phyloP scores from a whole-genome alignment of 2,329 filamentous ascomycete genomes.

The Phyllosticta citriasiana region DNA sequence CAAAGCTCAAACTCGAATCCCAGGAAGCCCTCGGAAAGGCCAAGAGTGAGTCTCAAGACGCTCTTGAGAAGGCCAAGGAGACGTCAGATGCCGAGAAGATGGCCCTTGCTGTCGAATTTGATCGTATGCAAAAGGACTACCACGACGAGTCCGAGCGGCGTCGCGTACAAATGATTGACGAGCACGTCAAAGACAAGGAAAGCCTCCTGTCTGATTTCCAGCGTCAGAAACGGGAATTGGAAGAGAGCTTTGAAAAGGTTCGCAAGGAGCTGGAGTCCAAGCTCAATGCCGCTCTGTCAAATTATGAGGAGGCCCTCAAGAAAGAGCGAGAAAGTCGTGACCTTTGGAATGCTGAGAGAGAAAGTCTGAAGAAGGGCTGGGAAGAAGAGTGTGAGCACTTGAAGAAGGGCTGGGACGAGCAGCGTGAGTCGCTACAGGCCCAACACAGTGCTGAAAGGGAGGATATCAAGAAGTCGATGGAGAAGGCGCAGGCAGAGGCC shows the following conservation, averaged over 20 bases:
- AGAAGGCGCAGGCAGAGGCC: conserved; percentile 28
- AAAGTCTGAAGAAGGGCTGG: conserved; percentile 28
- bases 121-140: conserved; percentile 19
- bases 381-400: conserved; percentile 42
- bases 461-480: conserved; percentile 37
- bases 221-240: conserved; percentile 28
- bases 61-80: conserved; percentile 26
- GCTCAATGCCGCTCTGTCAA: conserved; percentile 28
- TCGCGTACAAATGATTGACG: conserved; percentile 33
- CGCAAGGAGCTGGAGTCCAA: conserved; percentile 35
- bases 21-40: conserved; percentile 13
- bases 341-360: conserved; percentile 37
- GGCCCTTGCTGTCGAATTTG: conserved; percentile 29
- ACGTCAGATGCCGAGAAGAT: conserved; percentile 30
- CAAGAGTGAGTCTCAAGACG: conserved; percentile 32
- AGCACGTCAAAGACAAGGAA: conserved; percentile 24
- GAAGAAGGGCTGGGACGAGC: conserved; percentile 42
- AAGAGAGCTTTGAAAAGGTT: conserved; percentile 32
- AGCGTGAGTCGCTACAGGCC: conserved; percentile 34
- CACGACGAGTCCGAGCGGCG: conserved; percentile 34
- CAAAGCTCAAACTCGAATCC: conserved; percentile 15
- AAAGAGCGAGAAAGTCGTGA: conserved; percentile 37
- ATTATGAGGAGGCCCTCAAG: conserved; percentile 36
- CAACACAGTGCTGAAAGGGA: conserved; percentile 30
- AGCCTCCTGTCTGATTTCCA: conserved; percentile 24